phyloP scores from a whole-genome alignment of 768 basidiomycete species.

The Boletales sp. region DNA sequence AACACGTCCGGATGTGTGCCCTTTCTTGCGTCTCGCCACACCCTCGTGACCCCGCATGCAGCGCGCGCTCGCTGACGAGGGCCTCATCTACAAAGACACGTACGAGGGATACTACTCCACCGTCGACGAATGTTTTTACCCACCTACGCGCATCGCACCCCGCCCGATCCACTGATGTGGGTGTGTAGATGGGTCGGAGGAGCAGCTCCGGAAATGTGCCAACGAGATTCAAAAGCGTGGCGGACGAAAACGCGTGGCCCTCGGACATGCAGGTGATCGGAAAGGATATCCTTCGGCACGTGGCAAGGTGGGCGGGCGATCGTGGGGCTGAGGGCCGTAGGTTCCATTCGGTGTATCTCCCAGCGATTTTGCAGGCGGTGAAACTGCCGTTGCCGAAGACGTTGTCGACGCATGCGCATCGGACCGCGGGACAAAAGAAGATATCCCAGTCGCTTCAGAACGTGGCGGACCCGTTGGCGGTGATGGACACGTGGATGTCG shows the following conservation, averaged over 20 bases:
- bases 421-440: conserved; percentile 80
- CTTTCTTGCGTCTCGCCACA: too few relatives aligned
- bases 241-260: conserved; percentile 62
- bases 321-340: conserved; percentile 24
- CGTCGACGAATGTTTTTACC: conserved; percentile 88
- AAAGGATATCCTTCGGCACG: conserved; percentile 82
- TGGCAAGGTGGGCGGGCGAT: too few relatives aligned
- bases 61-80: conserved; percentile 53
- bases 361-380: conserved; percentile 77
- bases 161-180: conserved; percentile 12
- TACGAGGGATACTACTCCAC: conserved; percentile 91
- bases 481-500: conserved; percentile 65
- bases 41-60: conserved; percentile 23
- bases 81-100: conserved; percentile 77
- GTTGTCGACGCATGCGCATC: conserved; percentile 72
- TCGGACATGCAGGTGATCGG: conserved; percentile 85
- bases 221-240: conserved; percentile 59
- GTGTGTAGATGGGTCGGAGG: conserved; percentile 68
- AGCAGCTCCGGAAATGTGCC: conserved; percentile 60
- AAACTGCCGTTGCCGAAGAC: conserved; percentile 47
- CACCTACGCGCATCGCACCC: conserved; percentile 23
- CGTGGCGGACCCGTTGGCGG: conserved; percentile 75
- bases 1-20: conserved; percentile 72
- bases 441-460: conserved; percentile 91
- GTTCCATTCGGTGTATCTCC: conserved; percentile 87